Base-by-base conservation (phyloP, 176 grass and related monocot species). In the Eragrostis nindensis region DNA sequence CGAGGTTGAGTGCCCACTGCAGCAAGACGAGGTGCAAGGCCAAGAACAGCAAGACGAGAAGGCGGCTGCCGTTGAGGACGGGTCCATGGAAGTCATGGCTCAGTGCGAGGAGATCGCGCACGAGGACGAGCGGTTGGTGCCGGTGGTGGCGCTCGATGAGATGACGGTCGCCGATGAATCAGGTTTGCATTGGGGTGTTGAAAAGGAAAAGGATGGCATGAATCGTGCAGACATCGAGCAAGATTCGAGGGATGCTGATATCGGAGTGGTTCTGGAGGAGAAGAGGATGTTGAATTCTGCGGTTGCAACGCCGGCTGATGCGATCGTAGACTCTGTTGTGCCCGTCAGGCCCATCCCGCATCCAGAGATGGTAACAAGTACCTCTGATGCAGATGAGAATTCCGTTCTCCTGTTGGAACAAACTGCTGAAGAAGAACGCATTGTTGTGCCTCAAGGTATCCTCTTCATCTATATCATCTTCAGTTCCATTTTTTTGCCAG, bases 101-200 rank as follows among this genome's bases (percentile, higher is more conserved):
- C 76, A 56, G 74, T 64, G 22, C 30, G 68, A 83, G 46, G 84
- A 81, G 32, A 77, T 71, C 78, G 60, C 45, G 62, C 36, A 22
- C 29, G 67, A 70, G 17, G 81, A 90, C 42, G 88, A 78, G 39
- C 82, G 90, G 45, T 40, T 93, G 67, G 64, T 87, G 53, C 56
- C 81, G 11, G 71, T 93, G 16, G 76, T 84, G 53, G 54, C 88
- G 9, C 80, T 99, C 16, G 90, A 95, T 47, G 82, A 71, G 71
- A 82, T 86, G 77, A 86, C 86, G 4, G 21, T 87, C 11, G 83
- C 85, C n/a, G 76, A 85, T 32, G 48, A 65, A 24, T 75, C 57
- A 13, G 77, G 53, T 91, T 14, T 83, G 53, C 74, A 66, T 70
- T 52, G 62, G 17, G 62, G 72, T 30, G 44, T 11, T 29, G 41